Evolutionary conservation across 331 rosid species (phyloP), one percentile per base, ranked within the genome.

Genomic region (Arachis monticola): DNA sequence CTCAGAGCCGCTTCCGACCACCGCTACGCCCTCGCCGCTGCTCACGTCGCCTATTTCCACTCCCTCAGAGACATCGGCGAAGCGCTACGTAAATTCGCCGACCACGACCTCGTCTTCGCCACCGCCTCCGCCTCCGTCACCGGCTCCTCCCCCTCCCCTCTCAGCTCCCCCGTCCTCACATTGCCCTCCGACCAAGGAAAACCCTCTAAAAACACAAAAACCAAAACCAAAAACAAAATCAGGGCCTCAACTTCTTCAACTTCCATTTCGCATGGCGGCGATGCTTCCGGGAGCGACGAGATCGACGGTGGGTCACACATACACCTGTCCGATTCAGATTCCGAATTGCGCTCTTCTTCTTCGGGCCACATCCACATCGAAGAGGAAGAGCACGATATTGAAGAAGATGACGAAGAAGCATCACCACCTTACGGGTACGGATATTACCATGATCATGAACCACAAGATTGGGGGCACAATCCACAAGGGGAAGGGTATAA

Each of bases 1-100:
- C 80, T 95, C 45, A 92, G 83, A 83, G 83, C 93, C 64, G 99
- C 98, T 45, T 83, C 96, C 58, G 85, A 92, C 2, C 86, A 87
- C 35, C 92, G 99, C 44, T 95, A 87, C 69, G 92, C 97, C 22
- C 90, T 95, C 7, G 98, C 99, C 70, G 97, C 93, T 1, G 96
- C 99, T 47, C 98, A 95, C 82, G 70, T 95, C 1, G 69, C 96
- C 0, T 95, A 95, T 30, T 90, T 95, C 67, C 96, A 85, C 64
- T 92, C 99, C 6, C 94, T 95, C 11, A 70, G 50, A n/a, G 85
- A 89, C 50, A 82, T 95, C 69, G 99, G 99, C 31, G 88, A 85
- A 64, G 93, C 96, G 2, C 91, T 95, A 22, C 81, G 91, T 1
- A 88, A 81, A 62, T 95, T 95, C 82, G 87, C 88, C 11, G 98